These are phyloP conservation scores for Rhizoclosmatium sp. DNA, from an alignment of 192 early-diverging fungal genomes.

Conservation along the genomic window DNA sequence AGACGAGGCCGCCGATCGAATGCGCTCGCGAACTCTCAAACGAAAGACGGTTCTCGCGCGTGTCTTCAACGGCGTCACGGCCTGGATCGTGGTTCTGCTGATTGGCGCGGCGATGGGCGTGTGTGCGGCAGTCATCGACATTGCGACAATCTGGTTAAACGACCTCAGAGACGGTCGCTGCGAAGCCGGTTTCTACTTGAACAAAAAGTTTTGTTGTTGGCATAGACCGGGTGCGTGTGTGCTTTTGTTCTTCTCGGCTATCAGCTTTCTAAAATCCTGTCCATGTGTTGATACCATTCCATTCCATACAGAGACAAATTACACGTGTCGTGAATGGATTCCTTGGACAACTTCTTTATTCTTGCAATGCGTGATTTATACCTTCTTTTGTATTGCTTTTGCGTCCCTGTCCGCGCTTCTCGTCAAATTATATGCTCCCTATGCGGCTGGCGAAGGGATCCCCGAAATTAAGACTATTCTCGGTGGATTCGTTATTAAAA, in stretches of 20 bases:
- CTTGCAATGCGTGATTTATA: constrained; percentile 48
- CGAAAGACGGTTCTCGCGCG: constrained; percentile 6
- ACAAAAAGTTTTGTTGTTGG: constrained; percentile 62
- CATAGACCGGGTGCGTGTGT: constrained; percentile 38
- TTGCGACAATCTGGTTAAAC: constrained; percentile 52
- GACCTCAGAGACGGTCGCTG: constrained; percentile 61
- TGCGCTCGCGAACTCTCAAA: constrained; percentile 46
- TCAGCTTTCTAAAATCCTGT: not conserved
- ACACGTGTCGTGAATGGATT: constrained; percentile 48
- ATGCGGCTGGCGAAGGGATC: constrained; percentile 80
- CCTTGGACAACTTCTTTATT: constrained; percentile 44
- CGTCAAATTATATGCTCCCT: constrained; percentile 54
- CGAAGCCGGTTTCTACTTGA: constrained; percentile 54
- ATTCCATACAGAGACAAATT: constrained; percentile 23
- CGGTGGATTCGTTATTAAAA: constrained; percentile 94
- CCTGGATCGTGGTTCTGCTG: constrained; percentile 56
- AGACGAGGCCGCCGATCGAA: constrained; percentile 82
- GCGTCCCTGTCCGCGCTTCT: constrained; percentile 47
- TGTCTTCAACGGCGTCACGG: constrained; percentile 38
- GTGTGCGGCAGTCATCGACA: constrained; percentile 60
- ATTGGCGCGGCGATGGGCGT: constrained; percentile 50
- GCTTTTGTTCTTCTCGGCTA: not conserved
- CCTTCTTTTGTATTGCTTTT: constrained; percentile 45
- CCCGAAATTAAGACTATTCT: constrained; percentile 96
- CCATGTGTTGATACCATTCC: not conserved